Percentiles rank a stretch among this genome's conserved stretches.
Evolutionary conservation across 352 stramenopile species (phyloP).

Genomic region (Phytopythium vexans): DNA sequence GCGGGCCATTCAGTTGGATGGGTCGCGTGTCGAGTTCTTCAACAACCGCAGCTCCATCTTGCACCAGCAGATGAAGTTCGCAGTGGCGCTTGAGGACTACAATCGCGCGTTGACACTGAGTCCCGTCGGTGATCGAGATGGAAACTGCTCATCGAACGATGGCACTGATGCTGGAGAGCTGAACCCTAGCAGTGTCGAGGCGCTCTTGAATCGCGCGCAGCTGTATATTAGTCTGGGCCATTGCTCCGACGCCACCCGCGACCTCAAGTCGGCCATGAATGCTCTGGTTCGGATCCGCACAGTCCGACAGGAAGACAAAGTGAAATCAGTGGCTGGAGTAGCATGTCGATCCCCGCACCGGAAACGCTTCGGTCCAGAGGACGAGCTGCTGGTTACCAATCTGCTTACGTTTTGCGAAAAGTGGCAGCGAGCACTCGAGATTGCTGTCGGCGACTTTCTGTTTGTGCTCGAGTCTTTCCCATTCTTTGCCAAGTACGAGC

Average conservation of each 20-base stretch:
- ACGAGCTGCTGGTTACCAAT: conserved; percentile 23
- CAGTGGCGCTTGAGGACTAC: conserved; percentile 51
- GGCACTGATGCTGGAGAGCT: neutral
- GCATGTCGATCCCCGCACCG: neutral
- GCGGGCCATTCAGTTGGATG: conserved; percentile 40
- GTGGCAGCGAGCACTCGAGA: conserved; percentile 38
- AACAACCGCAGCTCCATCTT: conserved; percentile 56
- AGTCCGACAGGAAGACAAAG: neutral
- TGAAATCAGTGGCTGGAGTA: too few species aligned
- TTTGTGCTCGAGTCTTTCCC: conserved; percentile 42
- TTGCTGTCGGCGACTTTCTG: conserved; percentile 55
- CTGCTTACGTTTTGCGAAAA: conserved; percentile 43
- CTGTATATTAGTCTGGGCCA: conserved; percentile 50
- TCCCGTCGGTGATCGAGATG: neutral
- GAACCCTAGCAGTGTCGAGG: conserved; percentile 21
- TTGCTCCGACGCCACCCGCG: conserved; percentile 34
- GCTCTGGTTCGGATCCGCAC: conserved; percentile 5
- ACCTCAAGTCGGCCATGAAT: conserved; percentile 23
- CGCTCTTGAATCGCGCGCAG: conserved; percentile 48
- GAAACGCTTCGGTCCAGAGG: conserved; percentile 9
- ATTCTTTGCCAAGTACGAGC: conserved; percentile 22
- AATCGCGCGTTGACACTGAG: conserved; percentile 32
- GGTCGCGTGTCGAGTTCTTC: conserved; percentile 39
- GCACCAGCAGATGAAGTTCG: conserved; percentile 50
- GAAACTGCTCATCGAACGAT: too few species aligned